Evolutionary conservation across 1,284 basidiomycete genomes (phyloP).

Genomic region (Wolfiporia cocos): DNA sequence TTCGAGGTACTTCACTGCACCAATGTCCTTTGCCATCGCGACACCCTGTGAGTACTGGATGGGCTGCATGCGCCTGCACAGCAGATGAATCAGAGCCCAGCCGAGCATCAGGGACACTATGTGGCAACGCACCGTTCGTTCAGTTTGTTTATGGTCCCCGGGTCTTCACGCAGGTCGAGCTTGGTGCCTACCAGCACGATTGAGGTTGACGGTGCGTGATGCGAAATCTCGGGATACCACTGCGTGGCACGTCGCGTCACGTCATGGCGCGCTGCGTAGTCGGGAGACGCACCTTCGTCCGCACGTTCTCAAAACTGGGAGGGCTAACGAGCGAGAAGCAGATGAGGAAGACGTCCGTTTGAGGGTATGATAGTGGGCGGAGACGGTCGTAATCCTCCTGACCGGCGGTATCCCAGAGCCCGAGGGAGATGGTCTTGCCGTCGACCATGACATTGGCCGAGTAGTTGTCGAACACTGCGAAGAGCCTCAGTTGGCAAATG

Average conservation of each 20-base stretch:
- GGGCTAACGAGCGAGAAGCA: conserved; percentile 98
- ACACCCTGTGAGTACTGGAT: conserved; percentile 91
- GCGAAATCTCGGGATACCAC: conserved; percentile 97
- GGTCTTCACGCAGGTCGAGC: conserved; percentile 95
- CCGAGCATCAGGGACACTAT: no score
- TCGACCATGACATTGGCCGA: conserved; percentile 97
- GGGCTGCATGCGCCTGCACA: conserved; percentile 81
- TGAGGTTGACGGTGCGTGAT: conserved; percentile 93
- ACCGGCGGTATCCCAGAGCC: conserved; percentile 98
- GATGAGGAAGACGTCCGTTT: conserved; percentile 99
- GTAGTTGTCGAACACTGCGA: conserved; percentile 89
- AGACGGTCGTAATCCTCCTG: conserved; percentile 99
- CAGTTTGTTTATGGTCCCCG: conserved; percentile 85
- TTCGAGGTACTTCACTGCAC: conserved; percentile 94
- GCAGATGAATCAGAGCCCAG: conserved; percentile 5
- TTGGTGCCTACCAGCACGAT: conserved; percentile 98
- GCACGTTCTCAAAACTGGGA: conserved; percentile 97
- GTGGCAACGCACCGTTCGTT: conserved; percentile 65
- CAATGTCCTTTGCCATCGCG: conserved; percentile 89
- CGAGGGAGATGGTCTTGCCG: conserved; percentile 96
- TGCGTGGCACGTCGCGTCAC: conserved; percentile 28
- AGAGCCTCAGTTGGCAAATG: neutral
- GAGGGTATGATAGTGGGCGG: conserved; percentile 96
- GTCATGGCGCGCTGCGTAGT: conserved; percentile 10
- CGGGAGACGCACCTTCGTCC: conserved; percentile 73